phyloP scores from a whole-genome alignment of 176 grass and related monocot species.

The Eragrostis curvula region DNA sequence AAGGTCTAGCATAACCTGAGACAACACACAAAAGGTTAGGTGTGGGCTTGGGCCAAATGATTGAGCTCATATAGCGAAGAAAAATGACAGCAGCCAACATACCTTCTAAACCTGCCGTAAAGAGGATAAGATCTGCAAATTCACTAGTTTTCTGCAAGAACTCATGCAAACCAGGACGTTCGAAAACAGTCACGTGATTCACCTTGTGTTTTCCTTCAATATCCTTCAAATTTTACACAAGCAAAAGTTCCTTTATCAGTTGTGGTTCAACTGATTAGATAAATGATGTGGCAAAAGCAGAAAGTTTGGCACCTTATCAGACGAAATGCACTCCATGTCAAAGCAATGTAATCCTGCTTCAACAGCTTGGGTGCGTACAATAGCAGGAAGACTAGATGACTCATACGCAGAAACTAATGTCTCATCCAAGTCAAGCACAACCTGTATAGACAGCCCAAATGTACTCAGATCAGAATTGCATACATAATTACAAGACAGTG shows the following conservation, averaged over 20 bases:
- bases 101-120: slow-evolving; percentile 99
- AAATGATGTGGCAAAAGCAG: slow-evolving; percentile 18
- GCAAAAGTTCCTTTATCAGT: slow-evolving; percentile 28
- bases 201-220: slow-evolving; percentile 87
- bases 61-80: neutral
- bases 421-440: slow-evolving; percentile 98
- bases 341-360: slow-evolving; percentile 95
- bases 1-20: slow-evolving; percentile 96
- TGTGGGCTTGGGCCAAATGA: slow-evolving; percentile 6
- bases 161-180: slow-evolving; percentile 94
- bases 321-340: slow-evolving; percentile 89
- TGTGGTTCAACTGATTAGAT: slow-evolving; percentile 38
- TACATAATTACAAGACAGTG: slow-evolving; percentile 6
- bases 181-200: slow-evolving; percentile 97
- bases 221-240: slow-evolving; percentile 62
- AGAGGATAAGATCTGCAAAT: slow-evolving; percentile 97
- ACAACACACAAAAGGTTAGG: slow-evolving; percentile 30
- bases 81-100: slow-evolving; percentile 29
- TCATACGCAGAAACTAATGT: slow-evolving; percentile 99
- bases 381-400: slow-evolving; percentile 82
- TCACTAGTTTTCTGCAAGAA: slow-evolving; percentile 87
- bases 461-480: slow-evolving; percentile 34
- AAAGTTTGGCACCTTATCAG: slow-evolving; percentile 70
- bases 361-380: slow-evolving; percentile 83
- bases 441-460: slow-evolving; percentile 54